Evolutionary conservation across 176 grass and related monocot species (phyloP), one percentile per base, ranked within the genome.

Genomic region (Oryza punctata): DNA sequence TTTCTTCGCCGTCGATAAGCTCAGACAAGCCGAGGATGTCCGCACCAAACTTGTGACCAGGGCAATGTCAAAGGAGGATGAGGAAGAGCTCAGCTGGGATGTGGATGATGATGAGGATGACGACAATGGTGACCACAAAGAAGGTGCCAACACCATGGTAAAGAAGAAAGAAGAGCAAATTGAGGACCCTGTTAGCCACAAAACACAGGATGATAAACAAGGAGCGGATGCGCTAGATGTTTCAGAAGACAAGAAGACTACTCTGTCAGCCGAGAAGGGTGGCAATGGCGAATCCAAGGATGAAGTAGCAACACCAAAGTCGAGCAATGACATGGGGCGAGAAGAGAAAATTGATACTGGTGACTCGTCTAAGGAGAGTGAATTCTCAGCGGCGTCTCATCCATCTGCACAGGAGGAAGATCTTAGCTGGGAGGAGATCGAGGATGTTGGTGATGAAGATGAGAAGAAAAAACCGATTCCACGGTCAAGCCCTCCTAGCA

Each of bases 361-460:
- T 19, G 83, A 73, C 67, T 90, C 83, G 45, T 73, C 83, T 9
- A 90, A 90, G 78, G 78, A 41, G 19, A 82, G 59, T 82, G 92
- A 95, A 67, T 88, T 93, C 38, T 93, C 87, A 46, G 68, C 90
- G 44, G 75, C 93, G 8, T 88, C 92, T 82, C 41, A 37, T 24
- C 82, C 85, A 43, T 90, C 79, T 49, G 67, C 47, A 6, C 77
- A 93, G 44, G 96, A 93, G 85, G 96, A 98, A 80, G 89, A 98
- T 80, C 59, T 98, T 69, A 94, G 87, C 68, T 98, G 93, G 93
- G 91, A 95, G 69, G 92, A 89, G 37, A 90, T 98, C 78, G 93
- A 95, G 64, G 87, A 93, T 74, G n/a, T 91, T 9, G 85, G 71
- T 3, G 88, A 91, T 87, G 26, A 89, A 73, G 91, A 88, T 70